Evolutionary conservation across 345 rosid species (phyloP).

Genomic region (Balakata baccata): DNA sequence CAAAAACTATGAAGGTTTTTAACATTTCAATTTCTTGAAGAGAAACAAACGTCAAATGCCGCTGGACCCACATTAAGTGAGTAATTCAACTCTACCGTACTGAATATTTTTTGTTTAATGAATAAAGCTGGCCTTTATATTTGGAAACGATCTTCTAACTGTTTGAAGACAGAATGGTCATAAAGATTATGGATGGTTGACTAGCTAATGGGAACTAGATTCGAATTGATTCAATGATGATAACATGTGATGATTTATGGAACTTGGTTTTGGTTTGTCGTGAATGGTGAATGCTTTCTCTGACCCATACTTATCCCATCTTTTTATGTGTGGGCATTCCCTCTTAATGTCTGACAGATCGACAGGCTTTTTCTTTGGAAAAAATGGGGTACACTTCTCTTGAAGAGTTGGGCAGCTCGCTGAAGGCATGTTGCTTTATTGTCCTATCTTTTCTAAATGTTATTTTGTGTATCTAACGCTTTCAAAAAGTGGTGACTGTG

Average conservation of each 20-base stretch:
- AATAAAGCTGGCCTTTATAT: background rate
- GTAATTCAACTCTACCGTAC: slow-evolving; percentile 17
- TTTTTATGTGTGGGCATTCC: slow-evolving; percentile 12
- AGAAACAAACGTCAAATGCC: slow-evolving; percentile 36
- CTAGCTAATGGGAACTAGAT: background rate
- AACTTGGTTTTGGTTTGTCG: background rate
- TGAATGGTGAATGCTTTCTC: background rate
- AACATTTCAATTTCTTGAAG: slow-evolving; percentile 63
- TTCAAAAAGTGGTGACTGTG: background rate
- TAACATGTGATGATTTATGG: background rate
- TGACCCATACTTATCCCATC: background rate
- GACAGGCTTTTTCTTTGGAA: slow-evolving; percentile 30
- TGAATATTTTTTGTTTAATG: slow-evolving; percentile 7
- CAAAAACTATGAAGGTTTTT: slow-evolving; percentile 58
- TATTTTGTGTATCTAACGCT: background rate
- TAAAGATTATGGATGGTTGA: slow-evolving; percentile 1
- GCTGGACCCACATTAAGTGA: slow-evolving; percentile 40
- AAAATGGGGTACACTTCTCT: slow-evolving; percentile 39
- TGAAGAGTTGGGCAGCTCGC: slow-evolving; percentile 49
- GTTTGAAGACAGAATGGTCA: background rate
- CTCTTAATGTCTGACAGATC: slow-evolving; percentile 43
- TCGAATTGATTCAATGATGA: background rate
- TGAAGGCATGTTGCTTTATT: slow-evolving; percentile 47
- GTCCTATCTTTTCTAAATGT: background rate
- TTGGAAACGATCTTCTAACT: background rate